Evolutionary conservation across 306 rosid genomes (phyloP), one percentile per base, ranked within the genome.

Genomic region (Cicer bijugum): DNA sequence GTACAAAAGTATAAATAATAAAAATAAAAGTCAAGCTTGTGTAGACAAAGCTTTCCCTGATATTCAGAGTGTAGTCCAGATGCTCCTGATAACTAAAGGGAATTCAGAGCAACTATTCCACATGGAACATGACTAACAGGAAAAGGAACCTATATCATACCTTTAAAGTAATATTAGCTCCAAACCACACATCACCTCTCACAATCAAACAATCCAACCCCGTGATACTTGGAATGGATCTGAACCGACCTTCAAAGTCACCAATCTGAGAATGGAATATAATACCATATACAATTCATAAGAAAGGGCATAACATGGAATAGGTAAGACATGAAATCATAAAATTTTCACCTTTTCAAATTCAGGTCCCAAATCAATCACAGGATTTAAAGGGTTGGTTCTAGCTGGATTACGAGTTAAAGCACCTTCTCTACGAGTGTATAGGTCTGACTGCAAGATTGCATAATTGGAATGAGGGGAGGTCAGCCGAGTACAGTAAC

Each of bases 111-210:
- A 81, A 43, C 44, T 37, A 46, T 72, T 51, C 53, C 9, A 59
- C 7, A 59, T 55, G 69, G 44, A 9, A 16, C 12, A 42, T 51
- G 74, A 60, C 14, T 6, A 48, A 39, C 42, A 70, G 44, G 35
- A 58, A 76, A 65, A 14, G 62, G 44, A 72, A 63, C 17, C 69
- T 46, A n/a, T 19, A 42, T 35, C 64, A 57, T 89, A 91, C 96
- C 97, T 91, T 88, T 7, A 86, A 82, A 47, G 86, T 81, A 55
- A 89, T 75, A 66, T 83, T 84, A 47, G 85, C 67, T 67, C 97
- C 96, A 82, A 91, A 89, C 90, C 96, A 86, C 43, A 88, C 96
- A 57, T 91, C 92, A 57, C 97, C 97, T 15, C 84, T 80, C 64
- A 89, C 96, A 12, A 48, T 81, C 88, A 91, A 85, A 72, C 89